These are phyloP conservation scores for Aureobasidium lini DNA, from an alignment of 2,329 filamentous ascomycete genomes.

Conservation along the genomic window DNA sequence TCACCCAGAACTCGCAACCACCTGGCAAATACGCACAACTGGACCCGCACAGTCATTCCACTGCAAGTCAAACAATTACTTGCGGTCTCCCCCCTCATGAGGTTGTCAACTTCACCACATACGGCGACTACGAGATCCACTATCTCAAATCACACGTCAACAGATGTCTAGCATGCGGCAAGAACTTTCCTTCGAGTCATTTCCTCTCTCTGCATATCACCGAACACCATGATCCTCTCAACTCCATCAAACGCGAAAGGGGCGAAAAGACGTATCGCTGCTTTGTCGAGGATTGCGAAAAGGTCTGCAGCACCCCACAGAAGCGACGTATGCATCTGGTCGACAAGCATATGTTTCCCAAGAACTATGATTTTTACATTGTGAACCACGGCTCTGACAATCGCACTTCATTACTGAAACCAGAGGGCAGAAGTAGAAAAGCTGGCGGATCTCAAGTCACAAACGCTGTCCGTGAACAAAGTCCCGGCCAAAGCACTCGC, in stretches of 20 bases:
- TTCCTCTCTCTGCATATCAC: conserved; percentile 78
- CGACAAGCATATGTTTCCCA: conserved; percentile 86
- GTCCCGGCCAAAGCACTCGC: background rate
- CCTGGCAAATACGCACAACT: conserved; percentile 45
- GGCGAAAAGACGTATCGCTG: conserved; percentile 90
- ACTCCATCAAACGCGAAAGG: conserved; percentile 61
- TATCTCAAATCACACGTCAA: conserved; percentile 76
- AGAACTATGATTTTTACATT: conserved; percentile 79
- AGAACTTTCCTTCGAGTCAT: conserved; percentile 80
- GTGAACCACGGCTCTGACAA: conserved; percentile 86
- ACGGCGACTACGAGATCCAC: conserved; percentile 78
- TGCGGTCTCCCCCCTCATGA: conserved; percentile 79
- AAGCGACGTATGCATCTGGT: conserved; percentile 85
- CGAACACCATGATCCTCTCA: conserved; percentile 81
- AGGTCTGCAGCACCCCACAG: conserved; percentile 71
- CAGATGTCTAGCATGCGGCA: conserved; percentile 74
- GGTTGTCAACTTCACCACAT: conserved; percentile 61
- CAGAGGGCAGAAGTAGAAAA: conserved; percentile 25
- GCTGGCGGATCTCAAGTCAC: too few relatives aligned
- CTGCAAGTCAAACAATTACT: conserved; percentile 49
- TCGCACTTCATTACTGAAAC: conserved; percentile 66
- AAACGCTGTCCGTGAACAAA: background rate
- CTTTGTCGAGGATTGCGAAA: conserved; percentile 82
- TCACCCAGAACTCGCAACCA: conserved; percentile 10
- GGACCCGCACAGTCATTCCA: conserved; percentile 32